Evolutionary conservation across 139 green algal species (phyloP).

Genomic region (Picochlorum costavermella): DNA sequence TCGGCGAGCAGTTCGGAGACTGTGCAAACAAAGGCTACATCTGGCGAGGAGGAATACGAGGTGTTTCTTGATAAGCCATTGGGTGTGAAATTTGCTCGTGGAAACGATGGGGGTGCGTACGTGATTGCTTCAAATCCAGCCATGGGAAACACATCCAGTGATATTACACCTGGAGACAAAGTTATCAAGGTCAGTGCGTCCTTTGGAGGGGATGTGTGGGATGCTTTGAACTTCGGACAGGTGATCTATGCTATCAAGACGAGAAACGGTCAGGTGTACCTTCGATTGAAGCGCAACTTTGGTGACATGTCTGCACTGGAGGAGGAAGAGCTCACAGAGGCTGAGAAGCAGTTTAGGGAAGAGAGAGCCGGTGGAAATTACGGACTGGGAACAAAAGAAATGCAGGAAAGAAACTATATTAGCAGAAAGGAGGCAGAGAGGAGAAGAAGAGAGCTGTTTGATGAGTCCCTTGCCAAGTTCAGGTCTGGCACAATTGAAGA

Average conservation of each 20-base stretch:
- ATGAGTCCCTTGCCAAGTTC: constrained; percentile 80
- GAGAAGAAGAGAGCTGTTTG: constrained; percentile 80
- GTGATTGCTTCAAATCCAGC: constrained; percentile 50
- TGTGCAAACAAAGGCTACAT: constrained; percentile 2
- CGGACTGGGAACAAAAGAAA: constrained; percentile 83
- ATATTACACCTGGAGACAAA: constrained; percentile 66
- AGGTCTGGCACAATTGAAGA: constrained; percentile 59
- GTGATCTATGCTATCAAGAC: constrained; percentile 98
- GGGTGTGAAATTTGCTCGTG: constrained; percentile 80
- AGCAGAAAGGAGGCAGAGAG: constrained; percentile 69
- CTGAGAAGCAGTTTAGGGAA: constrained; percentile 53
- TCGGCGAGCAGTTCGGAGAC: no score
- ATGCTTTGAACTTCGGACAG: constrained; percentile 86
- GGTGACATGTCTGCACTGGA: constrained; percentile 76
- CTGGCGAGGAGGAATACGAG: constrained; percentile 25
- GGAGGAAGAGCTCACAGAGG: constrained; percentile 45
- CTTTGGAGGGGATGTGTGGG: constrained; percentile 96
- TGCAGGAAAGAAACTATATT: constrained; percentile 83
- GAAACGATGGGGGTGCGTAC: constrained; percentile 85
- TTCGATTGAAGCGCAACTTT: constrained; percentile 78
- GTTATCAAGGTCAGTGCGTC: constrained; percentile 77
- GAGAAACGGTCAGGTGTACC: constrained; percentile 81
- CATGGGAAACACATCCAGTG: constrained; percentile 60
- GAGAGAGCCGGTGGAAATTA: constrained; percentile 93
- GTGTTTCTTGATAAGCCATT: constrained; percentile 79